Conservation (phyloP, 2,329 filamentous ascomycete genomes). For the Calonectria honghensis region DNA sequence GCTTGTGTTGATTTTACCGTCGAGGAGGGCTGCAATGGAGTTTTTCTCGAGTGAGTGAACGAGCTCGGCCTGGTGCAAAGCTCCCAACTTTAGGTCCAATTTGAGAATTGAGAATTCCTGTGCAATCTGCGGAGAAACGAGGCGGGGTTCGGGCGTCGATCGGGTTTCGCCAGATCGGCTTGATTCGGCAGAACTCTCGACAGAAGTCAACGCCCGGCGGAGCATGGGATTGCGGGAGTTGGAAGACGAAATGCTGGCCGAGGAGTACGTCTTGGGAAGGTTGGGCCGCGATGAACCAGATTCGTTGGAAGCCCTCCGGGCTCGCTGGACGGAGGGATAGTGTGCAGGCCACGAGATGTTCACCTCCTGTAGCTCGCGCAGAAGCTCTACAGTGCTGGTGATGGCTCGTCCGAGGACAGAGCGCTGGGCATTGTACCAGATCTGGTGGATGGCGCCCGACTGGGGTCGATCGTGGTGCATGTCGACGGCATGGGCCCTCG, state of each 20-base stretch:
- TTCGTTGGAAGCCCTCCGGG: conserved; percentile 66
- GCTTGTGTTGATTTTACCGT: conserved; percentile 95
- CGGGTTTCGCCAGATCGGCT: conserved; percentile 82
- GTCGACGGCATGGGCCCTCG: conserved; percentile 67
- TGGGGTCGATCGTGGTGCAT: conserved; percentile 69
- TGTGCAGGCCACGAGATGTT: conserved; percentile 95
- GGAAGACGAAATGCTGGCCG: conserved; percentile 68
- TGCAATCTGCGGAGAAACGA: conserved; percentile 93
- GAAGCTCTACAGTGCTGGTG: conserved; percentile 86
- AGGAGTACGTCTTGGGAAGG: conserved; percentile 78
- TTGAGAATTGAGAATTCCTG: conserved; percentile 98
- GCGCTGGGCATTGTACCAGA: conserved; percentile 96
- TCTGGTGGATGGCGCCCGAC: conserved; percentile 90
- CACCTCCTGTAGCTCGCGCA: conserved; percentile 90
- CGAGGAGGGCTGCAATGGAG: conserved; percentile 91
- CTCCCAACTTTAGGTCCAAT: conserved; percentile 92
- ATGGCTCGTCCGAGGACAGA: conserved; percentile 92
- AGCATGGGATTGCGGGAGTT: conserved; percentile 69
- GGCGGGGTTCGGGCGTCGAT: conserved; percentile 80
- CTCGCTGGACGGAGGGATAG: conserved; percentile 88
- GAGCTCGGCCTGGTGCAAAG: conserved; percentile 89
- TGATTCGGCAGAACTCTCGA: conserved; percentile 79
- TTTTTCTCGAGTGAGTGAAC: conserved; percentile 96
- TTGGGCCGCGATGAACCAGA: conserved; percentile 75
- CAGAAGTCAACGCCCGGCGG: conserved; percentile 83